Conservation (phyloP, 768 basidiomycete species). For the Mycena venus region DNA sequence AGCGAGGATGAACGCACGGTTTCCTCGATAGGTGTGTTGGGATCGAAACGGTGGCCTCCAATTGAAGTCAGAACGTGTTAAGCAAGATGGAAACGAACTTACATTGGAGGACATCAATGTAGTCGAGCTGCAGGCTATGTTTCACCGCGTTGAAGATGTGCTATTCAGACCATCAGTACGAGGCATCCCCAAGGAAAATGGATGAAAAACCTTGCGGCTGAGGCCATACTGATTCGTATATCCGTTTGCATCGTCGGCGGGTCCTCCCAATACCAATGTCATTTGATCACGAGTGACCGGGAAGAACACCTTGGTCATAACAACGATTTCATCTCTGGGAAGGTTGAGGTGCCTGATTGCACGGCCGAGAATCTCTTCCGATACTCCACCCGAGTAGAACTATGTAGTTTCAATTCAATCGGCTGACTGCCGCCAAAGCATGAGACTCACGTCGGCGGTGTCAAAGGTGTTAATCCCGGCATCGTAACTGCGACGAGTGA, state of each 20-base stretch:
- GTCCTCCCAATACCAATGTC: constrained; percentile 40
- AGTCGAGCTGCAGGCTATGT: constrained; percentile 58
- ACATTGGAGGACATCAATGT: constrained; percentile 72
- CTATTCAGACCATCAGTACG: constrained; percentile 36
- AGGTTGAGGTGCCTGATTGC: constrained; percentile 51
- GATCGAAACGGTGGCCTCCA: constrained; percentile 67
- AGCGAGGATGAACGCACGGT: constrained; percentile 48
- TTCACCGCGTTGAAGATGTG: constrained; percentile 71
- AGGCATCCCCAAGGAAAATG: not conserved
- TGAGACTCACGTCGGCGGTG: constrained; percentile 45
- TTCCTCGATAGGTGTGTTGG: constrained; percentile 70
- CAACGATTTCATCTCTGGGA: constrained; percentile 56
- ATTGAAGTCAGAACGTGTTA: not conserved
- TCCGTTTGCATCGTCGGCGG: constrained; percentile 50
- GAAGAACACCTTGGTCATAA: constrained; percentile 56
- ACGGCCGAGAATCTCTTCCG: constrained; percentile 56
- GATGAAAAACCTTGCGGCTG: constrained; percentile 48
- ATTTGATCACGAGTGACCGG: constrained; percentile 45
- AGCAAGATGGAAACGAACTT: not conserved
- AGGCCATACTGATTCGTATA: constrained; percentile 64
- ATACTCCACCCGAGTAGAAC: constrained; percentile 35
- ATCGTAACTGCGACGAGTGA: constrained; percentile 37
- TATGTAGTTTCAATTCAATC: not conserved
- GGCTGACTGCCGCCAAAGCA: not conserved
- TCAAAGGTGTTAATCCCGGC: constrained; percentile 52